Base-by-base conservation (phyloP, 148 eudicot genomes). In the Drosera capensis region DNA sequence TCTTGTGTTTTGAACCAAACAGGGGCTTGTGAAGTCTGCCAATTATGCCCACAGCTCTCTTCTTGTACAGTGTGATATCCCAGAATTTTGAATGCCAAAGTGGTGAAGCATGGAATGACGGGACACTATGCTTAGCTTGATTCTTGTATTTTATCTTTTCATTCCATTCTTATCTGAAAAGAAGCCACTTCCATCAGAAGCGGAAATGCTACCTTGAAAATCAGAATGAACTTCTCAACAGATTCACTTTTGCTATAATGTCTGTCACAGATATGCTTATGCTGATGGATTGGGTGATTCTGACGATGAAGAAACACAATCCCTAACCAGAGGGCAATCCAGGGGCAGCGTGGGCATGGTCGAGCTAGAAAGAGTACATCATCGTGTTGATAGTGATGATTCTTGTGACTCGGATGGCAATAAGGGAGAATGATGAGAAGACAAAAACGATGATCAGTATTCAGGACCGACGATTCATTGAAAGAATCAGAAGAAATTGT, bases 221-320 rank as follows among this genome's bases (percentile, higher is more conserved):
- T 9, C 31, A 28, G 9, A 28, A 28, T 28, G 5, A 28, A 28
- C 5, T 28, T 1, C 43, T 25, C 26, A 31, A 23, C 5, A 20
- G 7, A 19, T 39, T 14, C 39, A 12, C 8, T 7, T 1, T 16
- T 24, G 39, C n/a, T 49, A 20, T 0, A 1, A 45, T 35, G 1
- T 62, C 24, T 23, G 60, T 31, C 20, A 25, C 46, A 88, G 96
- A 38, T 88, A 88, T 43, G 92, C 96, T 29, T 88, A 88, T 53
- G 72, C 80, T 17, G 83, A 71, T 23, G 71, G 57, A 56, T 52
- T 55, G 43, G 94, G 70, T 51, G 84, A 83, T 14, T 57, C 47
- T 1, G 75, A 68, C 22, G 92, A 77, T 2, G 94, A 83, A 53
- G 96, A 79, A 80, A 64, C 71, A 36, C 79, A 88, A 65, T 56